Base-by-base conservation (phyloP, 768 basidiomycete genomes). In the Paxillus ammoniavirescens region DNA sequence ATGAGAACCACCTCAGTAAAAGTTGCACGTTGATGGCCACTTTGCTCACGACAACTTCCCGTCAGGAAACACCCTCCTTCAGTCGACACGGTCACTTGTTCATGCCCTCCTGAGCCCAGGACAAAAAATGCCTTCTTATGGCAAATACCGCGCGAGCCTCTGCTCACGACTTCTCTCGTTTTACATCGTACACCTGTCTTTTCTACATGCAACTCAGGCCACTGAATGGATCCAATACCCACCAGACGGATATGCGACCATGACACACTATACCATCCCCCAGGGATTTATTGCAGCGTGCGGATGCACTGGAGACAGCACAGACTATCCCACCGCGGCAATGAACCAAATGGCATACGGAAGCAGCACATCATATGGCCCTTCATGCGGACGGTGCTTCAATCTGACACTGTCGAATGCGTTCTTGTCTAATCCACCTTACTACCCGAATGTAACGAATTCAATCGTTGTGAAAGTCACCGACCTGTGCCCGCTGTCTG, bases 321-420 rank as follows among this genome's bases (percentile, higher is more conserved):
- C 83, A 28, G 63, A 71, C 47, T 90, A 85, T 60, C 90, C 91
- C 6, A 93, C 90, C 1, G 91, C 86, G 9, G 91, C 91, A 8
- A 69, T 93, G 54, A 89, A 77, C 53, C 85, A 91, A 62, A 83
- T 87, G 77, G 91, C 91, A 1, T 93, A 79, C 58, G 89, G 91
- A 0, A 89, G 86, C 64, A 84, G 81, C 52, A 76, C 73, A n/a
- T 77, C 78, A 12, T 91, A 83, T 61, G 89, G 89, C 13, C 85
- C 88, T 33, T 79, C 76, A 3, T 91, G 89, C 63, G 91, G 91
- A 26, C 78, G 76, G 49, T 93, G 91, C 76, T 92, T 93, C 70
- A 84, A 85, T 47, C 70, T 93, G 53, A 87, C 88, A 0, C 75
- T 93, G 23, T 60, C 89, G 42, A 83, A 89, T 60, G 82, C 89